Evolutionary conservation across 805 yeast genomes (phyloP).

Genomic region (Candida suzukii): DNA sequence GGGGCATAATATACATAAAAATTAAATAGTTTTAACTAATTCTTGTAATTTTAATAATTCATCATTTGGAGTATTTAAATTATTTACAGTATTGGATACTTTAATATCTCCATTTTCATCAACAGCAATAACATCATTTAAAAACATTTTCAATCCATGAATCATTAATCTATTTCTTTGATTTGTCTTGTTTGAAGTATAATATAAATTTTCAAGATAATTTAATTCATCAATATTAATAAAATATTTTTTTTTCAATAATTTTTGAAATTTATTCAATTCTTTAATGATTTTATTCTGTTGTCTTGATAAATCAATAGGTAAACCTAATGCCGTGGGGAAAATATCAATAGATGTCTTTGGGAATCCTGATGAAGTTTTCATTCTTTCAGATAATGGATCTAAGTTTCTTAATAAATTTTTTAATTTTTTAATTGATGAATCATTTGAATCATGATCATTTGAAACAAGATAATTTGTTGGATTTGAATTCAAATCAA

Average conservation of each 20-base stretch:
- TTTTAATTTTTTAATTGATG: too few species aligned
- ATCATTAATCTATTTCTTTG: neutral
- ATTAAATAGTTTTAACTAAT: too few species aligned
- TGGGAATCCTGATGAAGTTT: too few species aligned
- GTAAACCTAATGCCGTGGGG: constrained; percentile 73
- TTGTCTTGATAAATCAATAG: constrained; percentile 53
- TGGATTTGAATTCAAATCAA: neutral
- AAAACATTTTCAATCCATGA: constrained; percentile 12
- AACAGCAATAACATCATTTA: constrained; percentile 7
- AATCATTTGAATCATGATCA: neutral
- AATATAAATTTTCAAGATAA: neutral
- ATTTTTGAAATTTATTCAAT: neutral
- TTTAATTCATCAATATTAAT: neutral
- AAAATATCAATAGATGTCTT: too few species aligned
- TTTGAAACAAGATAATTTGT: neutral
- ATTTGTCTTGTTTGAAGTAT: neutral
- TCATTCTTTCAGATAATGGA: too few species aligned
- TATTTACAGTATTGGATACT: constrained; percentile 3
- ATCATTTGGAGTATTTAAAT: constrained; percentile 7
- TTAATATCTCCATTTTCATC: constrained; percentile 10
- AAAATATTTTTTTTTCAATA: neutral
- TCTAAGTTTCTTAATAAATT: too few species aligned
- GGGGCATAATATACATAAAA: too few species aligned
- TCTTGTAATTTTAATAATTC: too few species aligned
- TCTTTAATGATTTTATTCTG: constrained; percentile 26